Evolutionary conservation across 164 flowering plant species (phyloP).

Genomic region (Vitis riparia): DNA sequence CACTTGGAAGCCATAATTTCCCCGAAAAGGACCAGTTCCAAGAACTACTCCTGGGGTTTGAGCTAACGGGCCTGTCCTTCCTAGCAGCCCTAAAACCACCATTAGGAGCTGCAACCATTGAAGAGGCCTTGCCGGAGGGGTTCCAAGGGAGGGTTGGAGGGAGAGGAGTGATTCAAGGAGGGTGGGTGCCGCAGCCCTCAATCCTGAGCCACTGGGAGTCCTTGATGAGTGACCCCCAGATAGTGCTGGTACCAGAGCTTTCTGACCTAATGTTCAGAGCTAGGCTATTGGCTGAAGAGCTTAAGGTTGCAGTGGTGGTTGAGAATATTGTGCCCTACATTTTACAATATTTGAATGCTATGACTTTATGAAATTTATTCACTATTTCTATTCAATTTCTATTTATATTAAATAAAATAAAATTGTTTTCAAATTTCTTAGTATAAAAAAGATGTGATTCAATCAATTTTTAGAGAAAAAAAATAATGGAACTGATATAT

Average conservation of each 20-base stretch:
- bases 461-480: no score
- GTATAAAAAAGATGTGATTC: no score
- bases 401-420: no score
- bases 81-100: slow-evolving; percentile 40
- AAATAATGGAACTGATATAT: no score
- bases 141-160: slow-evolving; percentile 27
- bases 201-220: neutral
- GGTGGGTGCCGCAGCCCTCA: no score
- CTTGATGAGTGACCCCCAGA: slow-evolving; percentile 17
- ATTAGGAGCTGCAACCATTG: slow-evolving; percentile 15
- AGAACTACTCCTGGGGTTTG: slow-evolving; percentile 36
- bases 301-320: slow-evolving; percentile 47
- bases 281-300: slow-evolving; percentile 27
- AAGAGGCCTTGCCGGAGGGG: slow-evolving; percentile 38
- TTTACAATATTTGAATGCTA: no score
- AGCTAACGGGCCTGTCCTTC: slow-evolving; percentile 37
- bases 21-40: slow-evolving; percentile 29
- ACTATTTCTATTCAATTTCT: no score
- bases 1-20: slow-evolving; percentile 38
- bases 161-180: neutral
- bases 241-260: slow-evolving; percentile 43
- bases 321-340: slow-evolving; percentile 3
- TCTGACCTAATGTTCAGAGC: no score
- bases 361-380: no score
- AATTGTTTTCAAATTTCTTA: no score